Base-by-base conservation (phyloP, 208 protist species). In the Trypanosoma vivax region DNA sequence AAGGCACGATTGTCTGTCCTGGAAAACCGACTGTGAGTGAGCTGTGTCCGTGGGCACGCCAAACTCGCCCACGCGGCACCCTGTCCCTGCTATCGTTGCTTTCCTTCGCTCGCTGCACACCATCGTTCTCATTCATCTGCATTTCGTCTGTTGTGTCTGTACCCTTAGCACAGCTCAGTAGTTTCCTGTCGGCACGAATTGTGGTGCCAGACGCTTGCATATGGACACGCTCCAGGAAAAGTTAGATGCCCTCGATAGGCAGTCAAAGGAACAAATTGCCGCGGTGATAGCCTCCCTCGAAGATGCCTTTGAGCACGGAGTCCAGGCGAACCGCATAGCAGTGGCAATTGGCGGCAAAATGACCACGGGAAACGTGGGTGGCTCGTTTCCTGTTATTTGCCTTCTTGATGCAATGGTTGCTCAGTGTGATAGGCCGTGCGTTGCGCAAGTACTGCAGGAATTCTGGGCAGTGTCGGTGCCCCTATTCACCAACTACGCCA, bases 251-350 rank as follows among this genome's bases (percentile, higher is more conserved):
- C 69, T 92, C 43, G 30, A 73, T 39, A 64, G 69, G 35, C 77
- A 92, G 59, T 87, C 77, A 13, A 79, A 84, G 40, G 79, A 92
- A 56, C 70, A 75, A 18, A 92, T 92, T 23, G 52, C 53, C 13
- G 46, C 51, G 5, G 64, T 42, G 11, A 42, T 59, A 28, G 29
- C 40, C 3, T 43, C 43, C 11, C n/a, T 66, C 14, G 34, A 54
- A 29, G 9, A 28, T 27, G 60, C 60, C 3, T 58, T 24, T 25
- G 19, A 24, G 2, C 39, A 47, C 14, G 50, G 50, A 31, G 70
- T 79, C 14, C 38, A 67, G 28, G 70, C 85, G 5, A 45, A 64
- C 5, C 71, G 71, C 29, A 58, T 86, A 31, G 80, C 85, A 23
- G 47, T 88, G 19, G 69, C 70, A 16, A 50, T 92, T 21, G 81